Conservation (phyloP, 257 asterid species). For the Solanum chmielewskii region DNA sequence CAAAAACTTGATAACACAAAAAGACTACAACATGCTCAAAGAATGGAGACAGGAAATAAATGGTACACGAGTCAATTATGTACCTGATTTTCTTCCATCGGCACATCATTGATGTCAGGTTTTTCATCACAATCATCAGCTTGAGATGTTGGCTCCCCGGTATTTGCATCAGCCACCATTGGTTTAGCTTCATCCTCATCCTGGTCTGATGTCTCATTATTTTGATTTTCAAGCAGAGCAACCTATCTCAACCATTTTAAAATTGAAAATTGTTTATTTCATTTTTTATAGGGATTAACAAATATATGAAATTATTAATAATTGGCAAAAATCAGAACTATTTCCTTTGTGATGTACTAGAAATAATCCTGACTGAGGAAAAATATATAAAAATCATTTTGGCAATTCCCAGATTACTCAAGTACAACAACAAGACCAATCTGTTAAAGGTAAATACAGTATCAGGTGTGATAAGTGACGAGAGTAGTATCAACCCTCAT, state of each 20-base stretch:
- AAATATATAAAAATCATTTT: background rate
- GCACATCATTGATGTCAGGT: slow-evolving; percentile 83
- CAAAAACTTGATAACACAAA: background rate
- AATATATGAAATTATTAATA: background rate
- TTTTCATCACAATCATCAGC: slow-evolving; percentile 45
- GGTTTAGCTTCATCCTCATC: slow-evolving; percentile 55
- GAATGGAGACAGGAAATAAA: background rate
- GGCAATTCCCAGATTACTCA: background rate
- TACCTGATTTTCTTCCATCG: slow-evolving; percentile 63
- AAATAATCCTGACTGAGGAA: background rate
- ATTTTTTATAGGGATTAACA: background rate
- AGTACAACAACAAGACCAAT: background rate
- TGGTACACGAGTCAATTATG: background rate
- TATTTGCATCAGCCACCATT: slow-evolving; percentile 27
- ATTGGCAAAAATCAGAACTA: background rate
- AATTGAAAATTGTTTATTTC: background rate
- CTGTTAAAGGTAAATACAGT: background rate
- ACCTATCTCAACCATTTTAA: slow-evolving; percentile 28
- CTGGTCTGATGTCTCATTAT: slow-evolving; percentile 48
- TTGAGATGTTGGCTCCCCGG: slow-evolving; percentile 29
- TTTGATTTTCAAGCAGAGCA: slow-evolving; percentile 68
- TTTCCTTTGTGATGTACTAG: background rate
- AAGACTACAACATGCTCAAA: background rate
- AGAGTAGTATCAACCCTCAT: background rate
- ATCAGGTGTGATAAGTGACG: background rate